A percentile compares a stretch with the other conserved stretches of the same genome.
Conservation (phyloP, 805 yeast species). For the Tetrapisispora fleetii region DNA sequence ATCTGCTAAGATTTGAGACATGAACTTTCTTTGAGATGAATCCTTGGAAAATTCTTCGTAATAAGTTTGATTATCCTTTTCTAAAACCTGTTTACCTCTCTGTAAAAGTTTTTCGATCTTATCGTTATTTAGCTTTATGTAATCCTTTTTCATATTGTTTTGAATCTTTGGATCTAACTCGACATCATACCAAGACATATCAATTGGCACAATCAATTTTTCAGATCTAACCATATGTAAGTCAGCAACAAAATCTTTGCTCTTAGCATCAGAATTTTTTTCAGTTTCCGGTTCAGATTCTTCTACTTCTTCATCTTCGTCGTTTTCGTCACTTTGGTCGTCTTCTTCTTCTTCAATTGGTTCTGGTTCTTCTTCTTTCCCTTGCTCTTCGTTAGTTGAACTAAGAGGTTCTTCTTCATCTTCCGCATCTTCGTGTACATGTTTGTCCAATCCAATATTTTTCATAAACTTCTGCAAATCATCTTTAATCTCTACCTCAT, state of each 20-base stretch:
- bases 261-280: conserved; percentile 16
- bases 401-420: conserved; percentile 13
- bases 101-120: conserved; percentile 52
- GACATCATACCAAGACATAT: conserved; percentile 70
- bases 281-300: conserved; percentile 26
- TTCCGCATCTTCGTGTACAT: conserved; percentile 26
- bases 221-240: conserved; percentile 40
- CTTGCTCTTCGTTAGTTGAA: conserved; percentile 14
- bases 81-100: conserved; percentile 57
- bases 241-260: conserved; percentile 24
- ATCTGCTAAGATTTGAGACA: conserved; percentile 74
- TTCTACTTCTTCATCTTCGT: conserved; percentile 2
- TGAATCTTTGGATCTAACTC: conserved; percentile 31
- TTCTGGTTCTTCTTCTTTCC: conserved; percentile 16
- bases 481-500: conserved; percentile 34
- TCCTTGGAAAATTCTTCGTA: conserved; percentile 64
- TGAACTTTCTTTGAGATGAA: conserved; percentile 76
- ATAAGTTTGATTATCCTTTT: conserved; percentile 61
- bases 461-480: conserved; percentile 58
- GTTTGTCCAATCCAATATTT: conserved; percentile 49
- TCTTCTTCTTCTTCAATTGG: conserved; percentile 13
- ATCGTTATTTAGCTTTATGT: conserved; percentile 31
- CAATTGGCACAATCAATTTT: conserved; percentile 48
- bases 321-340: conserved; percentile 10
- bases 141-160: conserved; percentile 13